Percentiles rank a stretch among this genome's conserved stretches.
These are phyloP conservation scores for Naganishia liquefaciens DNA, from an alignment of 1,284 basidiomycete species.

Conservation along the genomic window DNA sequence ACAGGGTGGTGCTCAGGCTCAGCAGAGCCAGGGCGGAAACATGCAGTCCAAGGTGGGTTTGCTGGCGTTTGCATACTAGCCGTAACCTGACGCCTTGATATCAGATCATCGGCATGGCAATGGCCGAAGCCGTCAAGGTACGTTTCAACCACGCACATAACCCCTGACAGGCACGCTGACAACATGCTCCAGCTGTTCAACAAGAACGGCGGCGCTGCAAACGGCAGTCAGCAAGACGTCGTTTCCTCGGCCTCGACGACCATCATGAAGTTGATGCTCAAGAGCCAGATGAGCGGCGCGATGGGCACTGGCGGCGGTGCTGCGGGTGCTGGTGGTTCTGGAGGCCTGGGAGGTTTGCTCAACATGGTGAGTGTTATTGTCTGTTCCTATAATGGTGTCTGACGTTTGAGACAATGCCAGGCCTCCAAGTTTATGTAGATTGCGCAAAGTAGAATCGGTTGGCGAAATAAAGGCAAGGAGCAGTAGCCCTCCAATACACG, in stretches of 20 bases:
- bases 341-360: slow-evolving; percentile 32
- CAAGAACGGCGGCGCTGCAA: slow-evolving; percentile 63
- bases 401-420: background rate
- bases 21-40: slow-evolving; percentile 42
- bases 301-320: slow-evolving; percentile 34
- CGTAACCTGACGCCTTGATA: background rate
- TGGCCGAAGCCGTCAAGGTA: slow-evolving; percentile 64
- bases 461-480: slow-evolving; percentile 13
- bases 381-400: background rate
- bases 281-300: slow-evolving; percentile 49
- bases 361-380: slow-evolving; percentile 20
- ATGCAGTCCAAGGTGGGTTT: slow-evolving; percentile 24
- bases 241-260: slow-evolving; percentile 80
- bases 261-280: slow-evolving; percentile 73
- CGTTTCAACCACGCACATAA: slow-evolving; percentile 14
- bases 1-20: slow-evolving; percentile 49
- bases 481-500: slow-evolving; percentile 14
- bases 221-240: slow-evolving; percentile 73
- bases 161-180: background rate
- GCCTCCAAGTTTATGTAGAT: slow-evolving; percentile 32
- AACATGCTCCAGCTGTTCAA: slow-evolving; percentile 66
- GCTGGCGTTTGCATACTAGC: background rate
- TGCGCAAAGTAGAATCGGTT: background rate
- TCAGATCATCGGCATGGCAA: slow-evolving; percentile 67
- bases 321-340: slow-evolving; percentile 1